Conservation (phyloP, 768 basidiomycete genomes). For the Obba rivulosa region DNA sequence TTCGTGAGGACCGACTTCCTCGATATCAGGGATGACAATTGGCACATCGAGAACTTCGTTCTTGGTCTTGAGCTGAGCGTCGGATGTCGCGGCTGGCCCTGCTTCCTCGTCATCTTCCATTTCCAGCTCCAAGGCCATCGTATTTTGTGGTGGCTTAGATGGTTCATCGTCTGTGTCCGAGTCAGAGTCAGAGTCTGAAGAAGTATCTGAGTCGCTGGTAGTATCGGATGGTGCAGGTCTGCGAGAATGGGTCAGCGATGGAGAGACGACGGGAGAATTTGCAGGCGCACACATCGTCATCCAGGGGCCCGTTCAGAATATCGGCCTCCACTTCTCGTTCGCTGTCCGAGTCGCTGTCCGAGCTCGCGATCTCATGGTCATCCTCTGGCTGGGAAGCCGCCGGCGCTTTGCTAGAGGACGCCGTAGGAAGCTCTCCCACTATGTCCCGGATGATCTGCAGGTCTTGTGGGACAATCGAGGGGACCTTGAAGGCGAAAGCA, state of each 20-base stretch:
- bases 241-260: background rate
- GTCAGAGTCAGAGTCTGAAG: slow-evolving; percentile 17
- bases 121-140: slow-evolving; percentile 19
- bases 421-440: slow-evolving; percentile 34
- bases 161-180: slow-evolving; percentile 31
- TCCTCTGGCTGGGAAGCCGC: background rate
- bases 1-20: slow-evolving; percentile 60
- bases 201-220: slow-evolving; percentile 28
- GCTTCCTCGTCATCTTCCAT: slow-evolving; percentile 55
- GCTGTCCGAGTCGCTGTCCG: slow-evolving; percentile 45
- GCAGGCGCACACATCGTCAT: slow-evolving; percentile 28
- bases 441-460: slow-evolving; percentile 67
- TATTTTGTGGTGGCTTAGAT: background rate
- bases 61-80: slow-evolving; percentile 54
- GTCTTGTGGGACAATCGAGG: slow-evolving; percentile 64
- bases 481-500: slow-evolving; percentile 45
- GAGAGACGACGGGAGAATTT: background rate
- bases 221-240: slow-evolving; percentile 10
- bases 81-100: slow-evolving; percentile 32
- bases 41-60: slow-evolving; percentile 51
- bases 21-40: slow-evolving; percentile 56
- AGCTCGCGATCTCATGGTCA: slow-evolving; percentile 49
- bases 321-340: slow-evolving; percentile 73
- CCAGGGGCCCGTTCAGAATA: slow-evolving; percentile 32
- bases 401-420: slow-evolving; percentile 5